A percentile compares a stretch with the other conserved stretches of the same genome.
phyloP scores from a whole-genome alignment of 805 yeast species.

The Scheffersomyces amazonensis region DNA sequence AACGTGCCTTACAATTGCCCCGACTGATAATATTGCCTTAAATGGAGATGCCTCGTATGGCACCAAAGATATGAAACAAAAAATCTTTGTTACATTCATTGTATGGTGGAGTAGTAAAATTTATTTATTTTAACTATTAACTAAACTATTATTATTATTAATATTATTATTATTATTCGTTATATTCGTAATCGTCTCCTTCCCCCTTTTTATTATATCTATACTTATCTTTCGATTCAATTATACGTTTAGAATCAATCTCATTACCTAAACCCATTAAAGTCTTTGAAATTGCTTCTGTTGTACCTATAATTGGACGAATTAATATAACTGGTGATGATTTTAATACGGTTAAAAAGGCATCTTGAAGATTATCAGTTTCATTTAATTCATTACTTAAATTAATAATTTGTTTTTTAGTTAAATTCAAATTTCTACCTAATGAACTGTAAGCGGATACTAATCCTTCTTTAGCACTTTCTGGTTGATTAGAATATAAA shows the following conservation, averaged over 20 bases:
- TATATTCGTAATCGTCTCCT: slow-evolving; percentile 1
- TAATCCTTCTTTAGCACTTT: slow-evolving; percentile 66
- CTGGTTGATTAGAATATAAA: slow-evolving; percentile 83
- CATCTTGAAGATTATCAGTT: slow-evolving; percentile 64
- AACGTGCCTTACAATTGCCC: too few species aligned
- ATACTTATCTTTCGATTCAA: slow-evolving; percentile 66
- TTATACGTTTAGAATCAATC: slow-evolving; percentile 62
- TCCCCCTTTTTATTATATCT: slow-evolving; percentile 20
- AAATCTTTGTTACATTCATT: too few species aligned
- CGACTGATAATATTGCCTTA: too few species aligned
- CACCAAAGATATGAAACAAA: too few species aligned
- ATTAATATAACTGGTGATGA: slow-evolving; percentile 80
- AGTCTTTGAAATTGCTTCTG: slow-evolving; percentile 83
- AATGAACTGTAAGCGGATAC: slow-evolving; percentile 71
- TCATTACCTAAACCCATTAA: slow-evolving; percentile 82
- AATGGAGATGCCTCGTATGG: too few species aligned
- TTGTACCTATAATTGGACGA: slow-evolving; percentile 87
- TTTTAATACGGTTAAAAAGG: slow-evolving; percentile 63
- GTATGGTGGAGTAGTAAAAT: too few species aligned
- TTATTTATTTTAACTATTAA: not conserved
- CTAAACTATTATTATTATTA: not conserved
- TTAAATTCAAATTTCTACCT: slow-evolving; percentile 63
- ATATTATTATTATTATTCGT: not conserved
- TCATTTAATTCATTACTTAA: slow-evolving; percentile 63
- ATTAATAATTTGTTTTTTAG: slow-evolving; percentile 58